Percentiles rank a stretch among this genome's conserved stretches.
phyloP scores from a whole-genome alignment of 306 rosid genomes.

The Quercus dentata region DNA sequence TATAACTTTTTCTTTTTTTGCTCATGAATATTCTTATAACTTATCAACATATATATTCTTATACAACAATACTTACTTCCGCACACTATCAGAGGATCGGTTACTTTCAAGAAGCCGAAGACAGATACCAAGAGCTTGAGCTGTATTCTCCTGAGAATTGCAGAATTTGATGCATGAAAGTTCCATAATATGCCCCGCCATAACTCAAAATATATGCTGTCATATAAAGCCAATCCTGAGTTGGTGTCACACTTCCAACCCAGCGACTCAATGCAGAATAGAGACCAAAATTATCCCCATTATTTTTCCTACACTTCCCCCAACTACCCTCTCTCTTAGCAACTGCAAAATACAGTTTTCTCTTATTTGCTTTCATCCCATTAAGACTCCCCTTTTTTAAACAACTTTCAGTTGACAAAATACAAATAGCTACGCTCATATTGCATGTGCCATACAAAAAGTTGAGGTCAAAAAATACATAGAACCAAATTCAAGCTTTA shows the following conservation, averaged over 20 bases:
- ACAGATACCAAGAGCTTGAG: conserved; percentile 93
- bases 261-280: background rate
- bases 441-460: too few relatives aligned
- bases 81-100: conserved; percentile 92
- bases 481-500: too few relatives aligned
- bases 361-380: background rate
- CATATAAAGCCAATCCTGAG: background rate
- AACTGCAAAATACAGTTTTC: background rate
- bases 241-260: background rate
- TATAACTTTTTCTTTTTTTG: background rate
- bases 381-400: background rate
- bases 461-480: too few relatives aligned
- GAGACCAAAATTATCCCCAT: background rate
- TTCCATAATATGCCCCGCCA: background rate
- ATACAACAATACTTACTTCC: conserved; percentile 49
- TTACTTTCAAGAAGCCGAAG: conserved; percentile 84
- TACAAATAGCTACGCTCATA: too few relatives aligned
- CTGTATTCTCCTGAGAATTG: conserved; percentile 69
- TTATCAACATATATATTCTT: background rate
- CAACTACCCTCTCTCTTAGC: background rate
- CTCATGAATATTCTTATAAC: too few relatives aligned
- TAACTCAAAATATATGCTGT: background rate
- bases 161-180: conserved; percentile 2
- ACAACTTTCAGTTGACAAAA: too few relatives aligned
- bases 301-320: background rate